A percentile compares a stretch with the other conserved stretches of the same genome.
Conservation (phyloP, 208 protist species). For the Trypanosoma boissoni region DNA sequence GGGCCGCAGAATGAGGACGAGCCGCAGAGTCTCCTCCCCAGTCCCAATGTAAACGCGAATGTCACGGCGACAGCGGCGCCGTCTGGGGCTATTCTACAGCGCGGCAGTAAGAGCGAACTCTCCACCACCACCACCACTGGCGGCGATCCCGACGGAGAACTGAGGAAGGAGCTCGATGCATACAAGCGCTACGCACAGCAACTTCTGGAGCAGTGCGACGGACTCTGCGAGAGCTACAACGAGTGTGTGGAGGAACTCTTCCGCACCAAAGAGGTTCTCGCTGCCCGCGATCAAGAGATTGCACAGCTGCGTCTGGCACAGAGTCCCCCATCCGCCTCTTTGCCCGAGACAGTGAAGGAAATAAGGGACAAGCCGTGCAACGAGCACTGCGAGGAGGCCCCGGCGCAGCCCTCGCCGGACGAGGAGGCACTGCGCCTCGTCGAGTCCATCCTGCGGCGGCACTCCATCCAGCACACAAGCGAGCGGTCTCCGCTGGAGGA, state of each 20-base stretch:
- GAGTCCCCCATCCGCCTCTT: too few species aligned
- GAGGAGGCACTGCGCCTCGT: not conserved
- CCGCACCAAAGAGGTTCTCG: constrained; percentile 16
- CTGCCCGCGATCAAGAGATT: constrained; percentile 25
- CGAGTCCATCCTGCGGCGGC: constrained; percentile 10
- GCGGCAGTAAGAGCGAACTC: not conserved
- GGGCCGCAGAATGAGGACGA: constrained; percentile 16
- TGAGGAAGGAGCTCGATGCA: constrained; percentile 11
- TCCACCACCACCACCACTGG: not conserved
- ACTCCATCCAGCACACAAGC: not conserved
- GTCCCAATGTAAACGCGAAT: not conserved
- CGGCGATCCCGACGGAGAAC: not conserved
- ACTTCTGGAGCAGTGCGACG: constrained; percentile 50
- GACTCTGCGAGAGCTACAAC: constrained; percentile 58
- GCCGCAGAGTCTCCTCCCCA: not conserved
- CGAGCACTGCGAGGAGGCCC: not conserved
- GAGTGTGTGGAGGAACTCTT: constrained; percentile 52
- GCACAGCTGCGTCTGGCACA: constrained; percentile 25
- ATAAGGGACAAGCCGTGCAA: not conserved
- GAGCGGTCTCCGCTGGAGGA: not conserved
- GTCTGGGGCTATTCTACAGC: constrained; percentile 9
- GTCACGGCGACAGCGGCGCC: constrained; percentile 1
- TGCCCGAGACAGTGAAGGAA: not conserved
- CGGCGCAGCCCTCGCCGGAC: too few species aligned
- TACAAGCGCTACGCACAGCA: constrained; percentile 49